These are phyloP conservation scores for Cicer pinnatifidum DNA, from an alignment of 306 rosid species.

Conservation along the genomic window DNA sequence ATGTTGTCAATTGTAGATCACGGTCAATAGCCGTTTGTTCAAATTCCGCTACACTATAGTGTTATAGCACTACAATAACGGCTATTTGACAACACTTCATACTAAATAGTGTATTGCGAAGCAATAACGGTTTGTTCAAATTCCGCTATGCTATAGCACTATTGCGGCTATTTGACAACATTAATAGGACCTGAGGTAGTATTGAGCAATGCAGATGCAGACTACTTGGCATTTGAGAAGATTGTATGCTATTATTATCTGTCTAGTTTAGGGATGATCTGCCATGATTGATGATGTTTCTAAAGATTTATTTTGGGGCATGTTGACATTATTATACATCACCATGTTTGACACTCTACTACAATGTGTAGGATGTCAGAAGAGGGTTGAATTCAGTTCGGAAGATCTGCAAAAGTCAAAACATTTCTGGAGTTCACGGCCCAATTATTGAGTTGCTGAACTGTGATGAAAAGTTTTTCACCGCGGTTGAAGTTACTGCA, in stretches of 20 bases:
- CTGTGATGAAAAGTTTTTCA: constrained; percentile 90
- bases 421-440: constrained; percentile 84
- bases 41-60: too few species aligned
- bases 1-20: too few species aligned
- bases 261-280: constrained; percentile 16
- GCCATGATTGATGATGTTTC: constrained; percentile 32
- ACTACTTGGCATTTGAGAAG: constrained; percentile 10
- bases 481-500: constrained; percentile 97
- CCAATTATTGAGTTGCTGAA: constrained; percentile 92
- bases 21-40: too few species aligned
- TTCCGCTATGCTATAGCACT: too few species aligned
- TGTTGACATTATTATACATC: constrained; percentile 11
- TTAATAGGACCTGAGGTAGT: background rate
- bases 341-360: constrained; percentile 25
- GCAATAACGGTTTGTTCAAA: too few species aligned
- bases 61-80: too few species aligned
- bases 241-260: constrained; percentile 1
- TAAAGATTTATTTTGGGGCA: constrained; percentile 1
- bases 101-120: too few species aligned
- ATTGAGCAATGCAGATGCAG: background rate
- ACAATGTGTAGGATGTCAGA: constrained; percentile 78
- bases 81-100: too few species aligned
- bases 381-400: constrained; percentile 93
- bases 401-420: constrained; percentile 73
- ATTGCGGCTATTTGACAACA: too few species aligned